Conservation (phyloP, 257 asterid species). For the Thymus quinquecostatus region DNA sequence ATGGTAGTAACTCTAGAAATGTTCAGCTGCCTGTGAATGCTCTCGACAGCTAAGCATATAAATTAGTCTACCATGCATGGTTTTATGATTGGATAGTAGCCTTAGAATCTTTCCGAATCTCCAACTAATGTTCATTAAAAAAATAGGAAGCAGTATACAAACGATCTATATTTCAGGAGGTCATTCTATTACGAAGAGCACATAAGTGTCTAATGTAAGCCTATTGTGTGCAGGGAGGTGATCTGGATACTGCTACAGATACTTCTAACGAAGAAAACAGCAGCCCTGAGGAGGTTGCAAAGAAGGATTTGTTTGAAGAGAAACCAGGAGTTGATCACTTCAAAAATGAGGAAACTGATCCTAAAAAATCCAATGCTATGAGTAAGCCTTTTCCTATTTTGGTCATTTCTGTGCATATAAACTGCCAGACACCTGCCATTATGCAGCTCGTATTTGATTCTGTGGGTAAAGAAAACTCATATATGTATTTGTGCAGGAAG, state of each 20-base stretch:
- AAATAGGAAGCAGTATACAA: not conserved
- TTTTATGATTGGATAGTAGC: slow-evolving; percentile 10
- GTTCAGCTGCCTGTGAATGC: not conserved
- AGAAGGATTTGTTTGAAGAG: slow-evolving; percentile 34
- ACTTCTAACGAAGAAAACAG: slow-evolving; percentile 42
- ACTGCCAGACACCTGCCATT: slow-evolving; percentile 5
- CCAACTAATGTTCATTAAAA: not conserved
- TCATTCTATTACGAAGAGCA: slow-evolving; percentile 7
- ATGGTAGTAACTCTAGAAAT: not conserved
- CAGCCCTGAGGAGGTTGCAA: slow-evolving; percentile 31
- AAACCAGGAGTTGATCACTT: slow-evolving; percentile 78
- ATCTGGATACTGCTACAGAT: slow-evolving; percentile 42
- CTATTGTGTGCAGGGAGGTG: slow-evolving; percentile 50
- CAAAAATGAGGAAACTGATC: slow-evolving; percentile 72
- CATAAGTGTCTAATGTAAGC: not conserved
- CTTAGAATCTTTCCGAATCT: slow-evolving; percentile 6
- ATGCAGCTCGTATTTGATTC: not conserved
- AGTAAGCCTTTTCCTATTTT: slow-evolving; percentile 52
- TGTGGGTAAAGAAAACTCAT: slow-evolving; percentile 18
- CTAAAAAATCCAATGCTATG: slow-evolving; percentile 69
- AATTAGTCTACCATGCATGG: not conserved
- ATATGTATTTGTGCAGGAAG: slow-evolving; percentile 58
- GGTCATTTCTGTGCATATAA: not conserved
- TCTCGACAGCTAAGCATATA: slow-evolving; percentile 4
- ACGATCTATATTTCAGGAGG: not conserved